Evolutionary conservation across 352 stramenopile genomes (phyloP), one percentile per base, ranked within the genome.

Genomic region (Pythium rhizo-oryzae): DNA sequence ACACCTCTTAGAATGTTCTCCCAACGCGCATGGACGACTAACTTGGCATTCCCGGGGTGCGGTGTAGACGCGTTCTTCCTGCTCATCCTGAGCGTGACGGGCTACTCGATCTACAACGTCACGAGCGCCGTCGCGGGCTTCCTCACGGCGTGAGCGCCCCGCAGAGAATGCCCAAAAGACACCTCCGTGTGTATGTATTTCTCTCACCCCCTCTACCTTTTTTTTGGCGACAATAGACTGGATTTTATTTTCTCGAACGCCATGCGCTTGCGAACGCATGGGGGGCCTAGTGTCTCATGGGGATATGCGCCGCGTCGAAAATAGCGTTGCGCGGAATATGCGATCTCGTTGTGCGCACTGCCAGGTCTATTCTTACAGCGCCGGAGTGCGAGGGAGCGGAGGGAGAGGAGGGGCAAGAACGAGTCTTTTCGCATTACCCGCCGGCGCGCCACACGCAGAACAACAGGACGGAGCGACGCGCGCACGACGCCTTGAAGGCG

Each of bases 41-140:
- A 33, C 28, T 6, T 6, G 3, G 28, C 28, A 7, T 2, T 33
- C 6, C 28, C 13, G 37, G 5, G 37, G 15, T 52, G 39, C 8
- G 23, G 21, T 33, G 4, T 58, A 94, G 87, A 94, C 74, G 70
- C 67, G 47, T 91, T 93, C 71, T 65, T 89, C 59, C 65, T 94
- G 28, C 75, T 93, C 23, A 80, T 94, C 24, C 75, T 82, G 5
- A 90, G 80, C 61, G 83, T 91, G 50, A 87, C 79, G 33, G 74
- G 77, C 61, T 94, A 94, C 78, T 94, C 90, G 69, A 66, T 91
- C 63, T 93, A 92, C 81, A 89, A 65, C 74, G 78, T 87, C 59
- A 78, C 70, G 55, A 78, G 58, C 60, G 73, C 80, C 54, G 67
- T 92, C 44, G 74, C 70, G 12, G 76, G 78, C 9, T 71, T 90